Conservation (phyloP, 31 red algal genomes). For the Odonthalia washingtoniensis region DNA sequence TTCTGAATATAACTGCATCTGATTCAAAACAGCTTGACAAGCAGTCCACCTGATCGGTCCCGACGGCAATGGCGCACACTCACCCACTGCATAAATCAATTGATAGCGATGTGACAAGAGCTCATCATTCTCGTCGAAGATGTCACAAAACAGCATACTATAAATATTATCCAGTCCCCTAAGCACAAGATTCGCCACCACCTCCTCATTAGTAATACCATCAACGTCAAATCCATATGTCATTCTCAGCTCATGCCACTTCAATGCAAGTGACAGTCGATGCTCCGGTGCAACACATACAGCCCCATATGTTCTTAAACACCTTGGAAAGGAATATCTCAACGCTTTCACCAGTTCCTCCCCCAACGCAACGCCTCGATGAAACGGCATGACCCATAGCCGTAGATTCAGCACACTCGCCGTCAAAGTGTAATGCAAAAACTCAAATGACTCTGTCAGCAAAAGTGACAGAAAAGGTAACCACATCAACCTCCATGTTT, state of each 20-base stretch:
- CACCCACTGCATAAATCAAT: slow-evolving; percentile 27
- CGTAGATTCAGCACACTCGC: neutral
- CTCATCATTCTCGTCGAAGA: slow-evolving; percentile 35
- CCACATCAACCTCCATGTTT: neutral
- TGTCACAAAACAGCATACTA: neutral
- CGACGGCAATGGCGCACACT: neutral
- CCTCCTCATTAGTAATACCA: too few relatives aligned
- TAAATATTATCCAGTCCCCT: neutral
- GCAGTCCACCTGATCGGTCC: neutral
- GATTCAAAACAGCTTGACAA: neutral
- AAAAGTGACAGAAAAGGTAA: slow-evolving; percentile 1
- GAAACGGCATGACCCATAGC: neutral
- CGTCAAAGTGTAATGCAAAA: neutral
- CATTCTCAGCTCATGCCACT: slow-evolving; percentile 4
- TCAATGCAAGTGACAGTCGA: neutral
- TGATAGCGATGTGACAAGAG: slow-evolving; percentile 8
- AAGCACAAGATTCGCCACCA: too few relatives aligned
- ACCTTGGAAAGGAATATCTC: too few relatives aligned
- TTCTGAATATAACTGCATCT: too few relatives aligned
- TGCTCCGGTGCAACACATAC: slow-evolving; percentile 1
- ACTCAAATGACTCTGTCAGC: slow-evolving; percentile 22
- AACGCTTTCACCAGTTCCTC: too few relatives aligned
- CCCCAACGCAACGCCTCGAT: too few relatives aligned
- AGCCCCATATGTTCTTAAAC: too few relatives aligned
- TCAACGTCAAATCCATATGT: neutral